Conservation (phyloP, 2,329 filamentous ascomycete species). For the Byssothecium circinans region DNA sequence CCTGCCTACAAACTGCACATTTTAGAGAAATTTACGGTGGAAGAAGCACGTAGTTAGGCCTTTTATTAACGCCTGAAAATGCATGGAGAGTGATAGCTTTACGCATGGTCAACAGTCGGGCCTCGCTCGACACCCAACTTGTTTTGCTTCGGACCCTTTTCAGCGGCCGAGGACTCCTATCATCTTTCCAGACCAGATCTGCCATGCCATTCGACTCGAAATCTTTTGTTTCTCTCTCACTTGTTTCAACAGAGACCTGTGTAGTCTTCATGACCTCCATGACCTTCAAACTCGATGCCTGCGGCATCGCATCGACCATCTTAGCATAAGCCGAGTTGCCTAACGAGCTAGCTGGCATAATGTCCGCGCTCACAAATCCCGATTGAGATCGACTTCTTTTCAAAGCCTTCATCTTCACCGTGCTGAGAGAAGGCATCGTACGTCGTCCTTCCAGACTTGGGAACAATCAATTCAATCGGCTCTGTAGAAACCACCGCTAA, state of each 20-base stretch:
- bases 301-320: slow-evolving; percentile 10
- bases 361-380: neutral
- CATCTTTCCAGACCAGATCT: neutral
- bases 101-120: neutral
- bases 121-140: neutral
- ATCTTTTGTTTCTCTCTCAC: slow-evolving; percentile 1
- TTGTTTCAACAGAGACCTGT: slow-evolving; percentile 12
- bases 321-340: slow-evolving; percentile 15
- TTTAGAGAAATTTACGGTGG: neutral
- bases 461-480: too few relatives aligned
- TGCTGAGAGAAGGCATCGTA: neutral
- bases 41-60: too few relatives aligned
- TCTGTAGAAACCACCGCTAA: too few relatives aligned
- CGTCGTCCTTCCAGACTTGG: neutral
- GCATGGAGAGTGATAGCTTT: neutral
- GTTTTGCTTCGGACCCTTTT: neutral
- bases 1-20: too few relatives aligned
- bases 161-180: neutral
- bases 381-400: neutral
- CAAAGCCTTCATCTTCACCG: neutral
- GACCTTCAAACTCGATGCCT: slow-evolving; percentile 2
- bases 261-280: slow-evolving; percentile 18
- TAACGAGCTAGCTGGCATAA: neutral
- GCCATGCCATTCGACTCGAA: slow-evolving; percentile 5
- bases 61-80: too few relatives aligned